These are phyloP conservation scores for Tetracladium setigerum DNA, from an alignment of 495 filamentous ascomycete species.

Conservation along the genomic window DNA sequence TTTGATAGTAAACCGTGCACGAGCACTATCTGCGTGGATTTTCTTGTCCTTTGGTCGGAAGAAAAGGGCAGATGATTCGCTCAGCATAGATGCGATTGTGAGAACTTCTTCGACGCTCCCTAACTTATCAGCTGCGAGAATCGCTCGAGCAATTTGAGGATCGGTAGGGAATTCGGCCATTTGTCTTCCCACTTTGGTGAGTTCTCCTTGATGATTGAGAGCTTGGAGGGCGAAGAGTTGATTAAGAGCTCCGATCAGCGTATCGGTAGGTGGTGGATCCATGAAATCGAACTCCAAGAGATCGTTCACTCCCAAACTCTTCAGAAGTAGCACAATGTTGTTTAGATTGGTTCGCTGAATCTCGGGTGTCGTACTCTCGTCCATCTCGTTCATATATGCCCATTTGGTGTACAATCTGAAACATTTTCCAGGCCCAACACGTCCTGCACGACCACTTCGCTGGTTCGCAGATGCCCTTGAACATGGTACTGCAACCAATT, in stretches of 20 bases:
- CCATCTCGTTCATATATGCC: constrained; percentile 90
- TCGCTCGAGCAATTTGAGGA: constrained; percentile 84
- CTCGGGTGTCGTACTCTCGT: constrained; percentile 88
- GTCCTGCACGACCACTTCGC: constrained; percentile 83
- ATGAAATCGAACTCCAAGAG: constrained; percentile 95
- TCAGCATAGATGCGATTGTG: constrained; percentile 90
- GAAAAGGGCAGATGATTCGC: constrained; percentile 82
- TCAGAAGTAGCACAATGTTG: constrained; percentile 75
- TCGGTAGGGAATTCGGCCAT: constrained; percentile 98
- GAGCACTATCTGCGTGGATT: constrained; percentile 86
- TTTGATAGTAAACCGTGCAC: constrained; percentile 85
- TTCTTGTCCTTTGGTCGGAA: constrained; percentile 98
- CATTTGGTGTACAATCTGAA: constrained; percentile 94
- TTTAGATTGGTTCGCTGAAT: constrained; percentile 90
- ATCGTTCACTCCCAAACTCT: constrained; percentile 88
- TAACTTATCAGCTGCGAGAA: constrained; percentile 82
- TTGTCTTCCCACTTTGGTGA: constrained; percentile 87
- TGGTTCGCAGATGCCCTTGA: constrained; percentile 95
- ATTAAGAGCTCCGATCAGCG: constrained; percentile 83
- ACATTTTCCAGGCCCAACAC: constrained; percentile 88
- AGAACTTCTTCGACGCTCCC: constrained; percentile 93
- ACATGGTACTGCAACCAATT: constrained; percentile 82
- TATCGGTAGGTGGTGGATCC: constrained; percentile 87
- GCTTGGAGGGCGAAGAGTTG: constrained; percentile 89
- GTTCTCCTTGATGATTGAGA: constrained; percentile 79